Conservation (phyloP, 108 stramenopile species). For the Fistulifera pelliculosa region DNA sequence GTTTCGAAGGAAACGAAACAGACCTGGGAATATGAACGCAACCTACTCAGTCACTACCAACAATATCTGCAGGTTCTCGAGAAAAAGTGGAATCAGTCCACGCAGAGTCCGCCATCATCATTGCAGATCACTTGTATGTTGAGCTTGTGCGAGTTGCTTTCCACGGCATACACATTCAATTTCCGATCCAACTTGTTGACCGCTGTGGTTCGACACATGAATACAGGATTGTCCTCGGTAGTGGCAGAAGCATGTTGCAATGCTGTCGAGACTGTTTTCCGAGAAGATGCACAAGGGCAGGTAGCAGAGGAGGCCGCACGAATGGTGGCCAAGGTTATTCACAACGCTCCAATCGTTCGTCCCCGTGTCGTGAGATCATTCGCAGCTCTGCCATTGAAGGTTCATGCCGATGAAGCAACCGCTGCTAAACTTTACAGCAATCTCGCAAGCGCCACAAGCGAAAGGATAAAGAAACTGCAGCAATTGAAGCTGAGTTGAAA, state of each 20-base stretch:
- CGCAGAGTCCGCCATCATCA: conserved; percentile 30
- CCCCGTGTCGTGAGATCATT: conserved; percentile 64
- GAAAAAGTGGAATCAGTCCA: conserved; percentile 47
- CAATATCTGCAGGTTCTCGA: conserved; percentile 69
- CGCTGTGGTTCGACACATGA: conserved; percentile 56
- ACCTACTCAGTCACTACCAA: conserved; percentile 70
- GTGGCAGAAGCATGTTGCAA: conserved; percentile 58
- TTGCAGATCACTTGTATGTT: conserved; percentile 64
- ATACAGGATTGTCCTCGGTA: conserved; percentile 40
- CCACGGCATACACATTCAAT: conserved; percentile 74
- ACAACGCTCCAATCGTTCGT: conserved; percentile 40
- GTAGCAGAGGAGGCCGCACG: conserved; percentile 72
- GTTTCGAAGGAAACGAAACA: conserved; percentile 83
- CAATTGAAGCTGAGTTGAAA: conserved; percentile 69
- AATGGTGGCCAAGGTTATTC: conserved; percentile 59
- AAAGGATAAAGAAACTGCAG: conserved; percentile 45
- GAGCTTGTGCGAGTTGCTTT: conserved; percentile 63
- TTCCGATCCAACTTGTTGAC: conserved; percentile 72
- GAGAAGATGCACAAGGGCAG: conserved; percentile 66
- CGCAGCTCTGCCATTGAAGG: conserved; percentile 57
- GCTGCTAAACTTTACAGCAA: conserved; percentile 63
- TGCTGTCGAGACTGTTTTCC: conserved; percentile 54
- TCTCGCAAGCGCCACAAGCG: conserved; percentile 66
- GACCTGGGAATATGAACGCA: conserved; percentile 67
- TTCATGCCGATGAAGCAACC: conserved; percentile 76